Base-by-base conservation (phyloP, 331 rosid genomes). In the Pyracantha coccinea region DNA sequence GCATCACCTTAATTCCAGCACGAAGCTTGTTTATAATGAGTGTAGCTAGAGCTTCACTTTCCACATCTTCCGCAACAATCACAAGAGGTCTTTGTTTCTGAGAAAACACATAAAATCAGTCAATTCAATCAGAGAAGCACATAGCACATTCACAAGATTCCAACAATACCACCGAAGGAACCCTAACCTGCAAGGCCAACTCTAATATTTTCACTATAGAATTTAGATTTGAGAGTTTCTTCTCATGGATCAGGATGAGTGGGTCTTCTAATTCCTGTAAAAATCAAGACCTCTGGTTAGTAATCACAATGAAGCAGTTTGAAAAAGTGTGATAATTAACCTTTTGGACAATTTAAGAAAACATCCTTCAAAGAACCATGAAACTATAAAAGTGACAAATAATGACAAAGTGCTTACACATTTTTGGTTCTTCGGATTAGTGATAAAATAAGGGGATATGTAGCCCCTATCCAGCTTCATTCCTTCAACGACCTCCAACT, bases 401-500 rank as follows among this genome's bases (percentile, higher is more conserved):
- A 67, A 62, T 12, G 53, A 21, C 69, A 70, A 67, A 71, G 27
- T 79, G 27, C 98, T 77, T 90, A 94, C 98, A 82, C 97, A 94
- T 88, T 90, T 94, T 82, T 94, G 98, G 84, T 87, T 91, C 85
- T 94, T 94, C 73, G 86, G 93, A 82, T 94, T 92, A 45, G 98
- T 94, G 72, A 91, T 88, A 73, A 94, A 94, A 60, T 91, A 91
- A 19, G 98, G 98, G 61, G 98, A 94, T 74, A 91, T 94, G 50
- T 94, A 94, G 28, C 99, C 99, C 84, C 99, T 86, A 76, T 94
- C 99, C 13, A 94, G 86, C 87, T 90, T 94, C 97, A 94, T 92
- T 74, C 99, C 99, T 78, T 94, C 99, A 41, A 94, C 99, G 33
- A 94, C 97, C 86, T 94, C 99, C 89, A 94, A 86, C 84, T 94